These are phyloP conservation scores for Sporothrix brunneoviolacea DNA, from an alignment of 2,329 filamentous ascomycete genomes.

Conservation along the genomic window DNA sequence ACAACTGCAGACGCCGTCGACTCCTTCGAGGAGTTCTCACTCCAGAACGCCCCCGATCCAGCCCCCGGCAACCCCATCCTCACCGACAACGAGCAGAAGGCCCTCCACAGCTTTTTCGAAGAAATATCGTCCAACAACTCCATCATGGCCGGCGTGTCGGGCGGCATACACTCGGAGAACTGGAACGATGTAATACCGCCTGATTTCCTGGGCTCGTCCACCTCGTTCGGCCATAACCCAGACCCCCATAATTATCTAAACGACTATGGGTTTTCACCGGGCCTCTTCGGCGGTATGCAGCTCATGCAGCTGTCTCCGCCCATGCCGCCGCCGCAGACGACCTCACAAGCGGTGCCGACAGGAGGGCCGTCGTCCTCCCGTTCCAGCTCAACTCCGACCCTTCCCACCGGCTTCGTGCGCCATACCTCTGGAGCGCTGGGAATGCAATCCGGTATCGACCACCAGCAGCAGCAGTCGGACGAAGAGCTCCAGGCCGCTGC, in stretches of 20 bases:
- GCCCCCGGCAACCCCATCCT: conserved; percentile 60
- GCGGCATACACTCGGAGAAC: conserved; percentile 43
- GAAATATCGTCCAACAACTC: conserved; percentile 43
- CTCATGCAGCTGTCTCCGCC: conserved; percentile 18
- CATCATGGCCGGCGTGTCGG: conserved; percentile 25
- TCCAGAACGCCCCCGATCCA: conserved; percentile 52
- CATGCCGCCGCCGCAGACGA: no score
- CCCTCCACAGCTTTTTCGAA: conserved; percentile 53
- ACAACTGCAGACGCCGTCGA: conserved; percentile 37
- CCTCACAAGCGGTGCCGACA: conserved; percentile 16
- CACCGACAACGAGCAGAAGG: conserved; percentile 53
- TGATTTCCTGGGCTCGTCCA: conserved; percentile 58
- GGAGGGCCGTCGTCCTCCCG: background rate
- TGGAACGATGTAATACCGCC: conserved; percentile 58
- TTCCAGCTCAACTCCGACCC: conserved; percentile 3
- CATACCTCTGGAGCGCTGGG: no score
- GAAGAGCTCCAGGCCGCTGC: no score
- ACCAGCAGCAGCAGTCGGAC: no score
- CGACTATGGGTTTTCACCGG: conserved; percentile 21
- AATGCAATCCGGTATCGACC: no score
- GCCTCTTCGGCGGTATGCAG: conserved; percentile 24
- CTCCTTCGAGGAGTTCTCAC: conserved; percentile 34
- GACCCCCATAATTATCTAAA: conserved; percentile 25
- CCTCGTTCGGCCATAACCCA: conserved; percentile 53
- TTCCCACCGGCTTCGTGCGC: no score